phyloP scores from a whole-genome alignment of 208 protist species.

The Strigomonas culicis region DNA sequence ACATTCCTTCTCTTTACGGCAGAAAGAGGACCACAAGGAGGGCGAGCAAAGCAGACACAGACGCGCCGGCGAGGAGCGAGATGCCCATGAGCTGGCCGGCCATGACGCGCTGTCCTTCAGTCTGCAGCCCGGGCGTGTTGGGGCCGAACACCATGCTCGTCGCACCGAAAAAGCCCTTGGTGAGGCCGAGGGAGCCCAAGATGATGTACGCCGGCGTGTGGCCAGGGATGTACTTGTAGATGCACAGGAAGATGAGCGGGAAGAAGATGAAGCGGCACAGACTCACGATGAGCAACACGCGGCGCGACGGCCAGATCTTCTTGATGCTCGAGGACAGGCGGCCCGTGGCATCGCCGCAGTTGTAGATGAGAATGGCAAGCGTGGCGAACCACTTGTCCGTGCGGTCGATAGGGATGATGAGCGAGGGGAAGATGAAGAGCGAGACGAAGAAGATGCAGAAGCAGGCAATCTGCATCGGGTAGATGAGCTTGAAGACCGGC shows the following conservation, averaged over 20 bases:
- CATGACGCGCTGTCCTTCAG: conserved; percentile 74
- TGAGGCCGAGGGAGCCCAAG: conserved; percentile 50
- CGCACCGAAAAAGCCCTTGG: conserved; percentile 73
- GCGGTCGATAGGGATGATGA: conserved; percentile 43
- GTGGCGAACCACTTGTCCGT: conserved; percentile 67
- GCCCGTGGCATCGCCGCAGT: conserved; percentile 72
- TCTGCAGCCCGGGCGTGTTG: conserved; percentile 34
- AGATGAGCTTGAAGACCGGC: conserved; percentile 49
- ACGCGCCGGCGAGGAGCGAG: conserved; percentile 58
- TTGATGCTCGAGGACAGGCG: conserved; percentile 46
- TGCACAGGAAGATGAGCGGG: conserved; percentile 73
- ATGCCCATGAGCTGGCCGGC: conserved; percentile 80
- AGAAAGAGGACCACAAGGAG: conserved; percentile 61
- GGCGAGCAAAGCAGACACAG: conserved; percentile 50
- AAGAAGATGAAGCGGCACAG: conserved; percentile 57
- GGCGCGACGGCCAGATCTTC: conserved; percentile 44
- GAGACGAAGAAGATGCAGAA: conserved; percentile 64
- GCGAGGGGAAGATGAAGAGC: conserved; percentile 66
- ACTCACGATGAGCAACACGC: conserved; percentile 37
- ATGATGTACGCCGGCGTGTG: conserved; percentile 58
- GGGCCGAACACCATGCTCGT: conserved; percentile 81
- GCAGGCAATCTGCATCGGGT: conserved; percentile 60
- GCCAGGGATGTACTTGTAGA: conserved; percentile 72
- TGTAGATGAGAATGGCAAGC: conserved; percentile 78
- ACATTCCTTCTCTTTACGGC: conserved; percentile 20